A percentile compares a stretch with the other conserved stretches of the same genome.
These are phyloP conservation scores for Lasiosphaeris hirsuta DNA, from an alignment of 495 filamentous ascomycete species.

Conservation along the genomic window DNA sequence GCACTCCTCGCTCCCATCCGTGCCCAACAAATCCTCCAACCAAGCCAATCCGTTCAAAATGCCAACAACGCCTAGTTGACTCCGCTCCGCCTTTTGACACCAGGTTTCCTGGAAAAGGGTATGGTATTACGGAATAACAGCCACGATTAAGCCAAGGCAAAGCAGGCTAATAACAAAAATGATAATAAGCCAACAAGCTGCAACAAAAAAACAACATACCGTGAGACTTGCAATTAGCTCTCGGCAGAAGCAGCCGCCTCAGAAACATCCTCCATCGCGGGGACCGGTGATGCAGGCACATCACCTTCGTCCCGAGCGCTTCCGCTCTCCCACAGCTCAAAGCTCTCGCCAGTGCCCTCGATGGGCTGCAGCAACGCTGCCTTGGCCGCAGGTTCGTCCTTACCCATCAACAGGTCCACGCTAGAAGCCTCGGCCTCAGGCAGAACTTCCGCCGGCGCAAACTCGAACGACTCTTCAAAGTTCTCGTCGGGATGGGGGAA, in stretches of 20 bases:
- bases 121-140: neutral
- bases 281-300: constrained; percentile 22
- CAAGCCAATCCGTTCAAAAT: neutral
- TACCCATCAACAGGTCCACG: constrained; percentile 49
- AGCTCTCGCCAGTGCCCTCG: constrained; percentile 50
- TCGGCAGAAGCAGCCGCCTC: neutral
- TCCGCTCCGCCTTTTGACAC: neutral
- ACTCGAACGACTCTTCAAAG: constrained; percentile 21
- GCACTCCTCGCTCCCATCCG: too few relatives aligned
- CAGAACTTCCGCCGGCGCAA: constrained; percentile 30
- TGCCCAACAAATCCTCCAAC: neutral
- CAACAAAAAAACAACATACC: neutral
- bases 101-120: neutral
- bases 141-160: neutral
- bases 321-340: constrained; percentile 65
- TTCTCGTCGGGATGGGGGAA: constrained; percentile 2
- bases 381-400: constrained; percentile 33
- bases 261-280: constrained; percentile 2
- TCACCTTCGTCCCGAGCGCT: constrained; percentile 52
- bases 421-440: constrained; percentile 25
- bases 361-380: constrained; percentile 49
- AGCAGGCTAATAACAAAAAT: neutral
- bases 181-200: constrained; percentile 1
- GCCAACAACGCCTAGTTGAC: too few relatives aligned
- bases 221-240: constrained; percentile 7